Percentiles rank a stretch among this genome's conserved stretches.
phyloP scores from a whole-genome alignment of 164 flowering plant genomes.

The Stephania yunnanensis region DNA sequence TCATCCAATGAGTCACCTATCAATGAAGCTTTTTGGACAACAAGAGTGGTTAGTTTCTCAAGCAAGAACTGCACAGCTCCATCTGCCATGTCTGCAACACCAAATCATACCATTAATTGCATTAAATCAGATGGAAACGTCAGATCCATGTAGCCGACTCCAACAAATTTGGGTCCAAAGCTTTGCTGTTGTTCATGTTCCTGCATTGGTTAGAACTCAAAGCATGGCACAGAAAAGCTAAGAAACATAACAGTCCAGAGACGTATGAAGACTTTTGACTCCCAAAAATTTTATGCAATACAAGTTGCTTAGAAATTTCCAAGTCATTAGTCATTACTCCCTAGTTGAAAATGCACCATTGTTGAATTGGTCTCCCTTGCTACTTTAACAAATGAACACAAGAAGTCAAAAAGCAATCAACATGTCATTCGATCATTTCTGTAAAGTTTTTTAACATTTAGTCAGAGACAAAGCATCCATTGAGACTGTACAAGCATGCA shows the following conservation, averaged over 20 bases:
- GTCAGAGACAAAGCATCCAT: neutral
- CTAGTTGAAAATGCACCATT: too few relatives aligned
- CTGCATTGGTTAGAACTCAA: neutral
- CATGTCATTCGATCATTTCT: neutral
- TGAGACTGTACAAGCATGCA: neutral
- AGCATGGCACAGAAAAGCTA: neutral
- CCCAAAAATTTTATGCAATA: neutral
- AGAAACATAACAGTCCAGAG: neutral
- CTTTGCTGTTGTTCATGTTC: neutral
- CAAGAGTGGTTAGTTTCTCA: slow-evolving; percentile 24
- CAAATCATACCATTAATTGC: too few relatives aligned
- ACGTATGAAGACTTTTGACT: neutral
- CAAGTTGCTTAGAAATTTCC: too few relatives aligned
- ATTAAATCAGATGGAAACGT: too few relatives aligned
- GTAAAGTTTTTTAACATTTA: neutral
- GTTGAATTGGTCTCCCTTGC: neutral
- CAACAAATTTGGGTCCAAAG: too few relatives aligned
- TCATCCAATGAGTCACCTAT: slow-evolving; percentile 18
- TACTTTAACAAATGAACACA: too few relatives aligned
- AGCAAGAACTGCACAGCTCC: slow-evolving; percentile 29
- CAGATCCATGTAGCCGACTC: too few relatives aligned
- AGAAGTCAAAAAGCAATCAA: neutral
- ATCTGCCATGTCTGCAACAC: slow-evolving; percentile 23
- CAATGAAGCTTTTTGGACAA: slow-evolving; percentile 17
- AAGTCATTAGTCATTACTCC: too few relatives aligned